Percentiles rank a stretch among this genome's conserved stretches.
phyloP scores from a whole-genome alignment of 2,329 filamentous ascomycete genomes.

The Verticillium nonalfalfae region DNA sequence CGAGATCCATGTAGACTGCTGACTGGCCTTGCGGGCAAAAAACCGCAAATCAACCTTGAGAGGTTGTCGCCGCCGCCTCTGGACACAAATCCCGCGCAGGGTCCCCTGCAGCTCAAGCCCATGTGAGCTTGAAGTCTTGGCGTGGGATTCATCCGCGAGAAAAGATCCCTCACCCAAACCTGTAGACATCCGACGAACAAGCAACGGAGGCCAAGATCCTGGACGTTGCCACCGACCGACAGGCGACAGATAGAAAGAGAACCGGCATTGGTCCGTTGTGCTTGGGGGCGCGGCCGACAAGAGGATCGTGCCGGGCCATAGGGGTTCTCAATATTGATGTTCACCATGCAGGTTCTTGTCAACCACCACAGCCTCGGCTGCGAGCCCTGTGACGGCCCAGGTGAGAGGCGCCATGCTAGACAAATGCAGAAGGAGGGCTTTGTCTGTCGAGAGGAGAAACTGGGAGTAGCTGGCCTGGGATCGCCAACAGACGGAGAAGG shows the following conservation, averaged over 20 bases:
- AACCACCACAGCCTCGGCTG: neutral
- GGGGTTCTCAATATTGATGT: conserved; percentile 1
- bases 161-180: neutral
- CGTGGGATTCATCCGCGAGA: neutral
- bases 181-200: neutral
- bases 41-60: neutral
- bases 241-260: neutral
- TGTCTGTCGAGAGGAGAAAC: neutral
- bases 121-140: neutral
- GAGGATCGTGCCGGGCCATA: neutral
- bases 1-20: neutral
- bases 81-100: neutral
- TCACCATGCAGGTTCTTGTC: neutral
- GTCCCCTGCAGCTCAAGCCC: neutral
- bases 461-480: neutral
- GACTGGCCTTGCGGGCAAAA: neutral
- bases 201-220: neutral
- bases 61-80: neutral
- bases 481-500: neutral
- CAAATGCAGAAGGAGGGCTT: neutral
- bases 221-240: neutral
- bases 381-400: neutral
- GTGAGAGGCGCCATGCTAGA: neutral
- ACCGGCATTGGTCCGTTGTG: neutral
- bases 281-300: neutral